Base-by-base conservation (phyloP, 2,329 filamentous ascomycete species). In the Hypoxylon sp. region DNA sequence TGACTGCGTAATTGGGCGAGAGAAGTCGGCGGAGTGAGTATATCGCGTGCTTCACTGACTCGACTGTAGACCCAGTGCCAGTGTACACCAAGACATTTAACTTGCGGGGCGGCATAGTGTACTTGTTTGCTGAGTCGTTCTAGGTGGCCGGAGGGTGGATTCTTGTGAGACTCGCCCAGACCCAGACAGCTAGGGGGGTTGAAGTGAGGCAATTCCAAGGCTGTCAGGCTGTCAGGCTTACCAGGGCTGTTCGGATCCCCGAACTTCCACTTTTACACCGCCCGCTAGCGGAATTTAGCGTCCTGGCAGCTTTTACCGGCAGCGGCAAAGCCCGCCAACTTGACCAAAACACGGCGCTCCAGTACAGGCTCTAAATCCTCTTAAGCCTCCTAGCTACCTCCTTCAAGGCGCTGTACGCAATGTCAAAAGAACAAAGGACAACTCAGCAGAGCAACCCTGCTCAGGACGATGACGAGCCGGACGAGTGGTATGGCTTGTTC, bases 1-100 rank as follows among this genome's bases (percentile, higher is more conserved):
- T 93, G 62, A 99, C 92, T 57, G 94, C 95, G 78, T 99, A 98
- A 74, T 93, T 90, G 47, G 92, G 90, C 3, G 91, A 90, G 20
- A 98, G 86, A 3, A 98, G 84, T 31, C 91, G 88, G 58, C 92
- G 90, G 15, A 99, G 84, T 18, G 92, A 89, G 78, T 90, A 92
- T 59, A 97, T 83, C 74, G 91, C 94, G 73, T 98, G 94, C 43
- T 90, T 87, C 60, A 98, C 91, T 13, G 93, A 97, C 71, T 95
- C 91, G 48, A 90, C 81, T 8, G 93, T 96, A 38, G 90, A 91
- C 62, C 95, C 95, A 71, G 88, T 85, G 68, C 94, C 93, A 92
- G 92, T 90, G 72, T 98, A 98, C 48, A 99, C 91, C 65, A 98
- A 83, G 54, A 99, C 88, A 73, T 99, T 98, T 78, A 97, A 83